A percentile compares a stretch with the other conserved stretches of the same genome.
These are phyloP conservation scores for Camellia japonica DNA, from an alignment of 148 eudicot genomes.

Conservation along the genomic window DNA sequence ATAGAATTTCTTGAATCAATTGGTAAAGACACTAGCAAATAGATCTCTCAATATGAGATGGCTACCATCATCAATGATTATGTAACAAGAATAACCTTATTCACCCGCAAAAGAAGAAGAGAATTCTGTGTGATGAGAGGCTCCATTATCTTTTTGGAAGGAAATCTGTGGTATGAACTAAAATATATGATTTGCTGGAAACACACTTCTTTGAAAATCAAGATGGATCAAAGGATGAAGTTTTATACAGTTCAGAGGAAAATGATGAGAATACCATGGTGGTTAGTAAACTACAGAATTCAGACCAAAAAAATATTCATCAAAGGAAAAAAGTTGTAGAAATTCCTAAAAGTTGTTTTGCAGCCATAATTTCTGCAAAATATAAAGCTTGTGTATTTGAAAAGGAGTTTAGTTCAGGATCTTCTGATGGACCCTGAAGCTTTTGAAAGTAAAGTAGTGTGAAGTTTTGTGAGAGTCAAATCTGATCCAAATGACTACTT, in stretches of 20 bases:
- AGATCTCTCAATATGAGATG: conserved; percentile 61
- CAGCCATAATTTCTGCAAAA: conserved; percentile 66
- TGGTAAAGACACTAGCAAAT: conserved; percentile 57
- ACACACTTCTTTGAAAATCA: conserved; percentile 68
- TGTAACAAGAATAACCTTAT: conserved; percentile 52
- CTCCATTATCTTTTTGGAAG: conserved; percentile 61
- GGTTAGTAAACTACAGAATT: conserved; percentile 34
- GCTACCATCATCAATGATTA: conserved; percentile 50
- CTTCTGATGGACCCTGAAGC: conserved; percentile 50
- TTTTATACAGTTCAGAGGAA: conserved; percentile 50
- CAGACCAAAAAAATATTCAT: conserved; percentile 21
- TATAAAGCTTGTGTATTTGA: conserved; percentile 63
- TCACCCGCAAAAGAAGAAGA: conserved; percentile 67
- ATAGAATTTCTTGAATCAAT: conserved; percentile 66
- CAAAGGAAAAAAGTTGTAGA: conserved; percentile 46
- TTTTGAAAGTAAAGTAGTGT: conserved; percentile 61
- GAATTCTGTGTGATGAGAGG: conserved; percentile 60
- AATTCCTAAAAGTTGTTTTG: conserved; percentile 55
- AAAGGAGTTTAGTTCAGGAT: conserved; percentile 60
- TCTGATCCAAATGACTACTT: conserved; percentile 65
- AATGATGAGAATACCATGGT: conserved; percentile 20
- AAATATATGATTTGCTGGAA: conserved; percentile 60
- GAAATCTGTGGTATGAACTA: conserved; percentile 47
- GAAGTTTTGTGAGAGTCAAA: conserved; percentile 83
- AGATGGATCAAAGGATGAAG: conserved; percentile 50